These are phyloP conservation scores for Myxozyma neotropica DNA, from an alignment of 805 yeast genomes.

Conservation along the genomic window DNA sequence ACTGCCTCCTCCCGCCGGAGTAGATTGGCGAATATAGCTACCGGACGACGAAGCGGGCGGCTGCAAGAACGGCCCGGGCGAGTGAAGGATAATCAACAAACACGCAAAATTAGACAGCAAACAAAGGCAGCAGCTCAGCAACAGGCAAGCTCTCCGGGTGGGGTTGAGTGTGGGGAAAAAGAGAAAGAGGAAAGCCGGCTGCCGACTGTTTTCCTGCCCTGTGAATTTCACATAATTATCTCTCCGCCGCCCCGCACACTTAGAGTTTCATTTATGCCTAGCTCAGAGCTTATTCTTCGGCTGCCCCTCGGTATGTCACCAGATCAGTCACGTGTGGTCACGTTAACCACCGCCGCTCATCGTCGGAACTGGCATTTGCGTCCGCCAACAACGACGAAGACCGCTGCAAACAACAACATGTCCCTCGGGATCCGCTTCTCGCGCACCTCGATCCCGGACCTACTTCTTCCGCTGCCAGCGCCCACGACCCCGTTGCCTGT, in stretches of 20 bases:
- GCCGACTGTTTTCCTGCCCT: neutral
- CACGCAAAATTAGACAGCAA: too few relatives aligned
- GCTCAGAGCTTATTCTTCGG: neutral
- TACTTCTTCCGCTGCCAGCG: constrained; percentile 44
- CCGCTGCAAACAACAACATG: constrained; percentile 6
- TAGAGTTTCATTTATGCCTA: neutral
- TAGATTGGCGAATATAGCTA: constrained; percentile 3
- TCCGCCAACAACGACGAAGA: neutral
- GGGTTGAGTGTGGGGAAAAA: constrained; percentile 5
- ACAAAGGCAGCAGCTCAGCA: too few relatives aligned
- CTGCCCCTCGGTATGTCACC: neutral
- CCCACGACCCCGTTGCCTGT: constrained; percentile 44
- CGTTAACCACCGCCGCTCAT: too few relatives aligned
- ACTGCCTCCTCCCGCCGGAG: constrained; percentile 15
- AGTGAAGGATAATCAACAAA: too few relatives aligned
- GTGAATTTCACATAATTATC: too few relatives aligned
- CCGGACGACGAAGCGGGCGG: neutral
- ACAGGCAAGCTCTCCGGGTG: too few relatives aligned
- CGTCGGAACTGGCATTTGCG: neutral
- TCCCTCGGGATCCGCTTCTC: constrained; percentile 51
- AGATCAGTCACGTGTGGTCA: too few relatives aligned
- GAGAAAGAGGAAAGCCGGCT: neutral
- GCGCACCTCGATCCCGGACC: constrained; percentile 48
- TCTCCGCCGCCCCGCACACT: constrained; percentile 2
- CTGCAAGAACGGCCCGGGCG: too few relatives aligned